These are phyloP conservation scores for Rhodotorula glutinis DNA, from an alignment of 1,284 basidiomycete genomes.

Conservation along the genomic window DNA sequence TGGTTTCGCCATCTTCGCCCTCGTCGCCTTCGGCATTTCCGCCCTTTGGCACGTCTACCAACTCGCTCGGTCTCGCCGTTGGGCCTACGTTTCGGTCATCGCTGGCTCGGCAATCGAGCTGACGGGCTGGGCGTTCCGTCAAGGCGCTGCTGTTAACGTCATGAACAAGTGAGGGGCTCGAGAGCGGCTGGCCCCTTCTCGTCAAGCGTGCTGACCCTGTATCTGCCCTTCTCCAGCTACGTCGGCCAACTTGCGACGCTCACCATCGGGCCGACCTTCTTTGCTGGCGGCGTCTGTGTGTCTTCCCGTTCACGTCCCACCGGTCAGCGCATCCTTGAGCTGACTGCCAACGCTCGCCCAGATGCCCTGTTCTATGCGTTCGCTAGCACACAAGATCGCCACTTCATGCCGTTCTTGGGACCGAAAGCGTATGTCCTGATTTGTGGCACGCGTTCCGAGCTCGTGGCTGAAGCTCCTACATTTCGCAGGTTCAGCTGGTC, in stretches of 20 bases:
- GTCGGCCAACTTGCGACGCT: conserved; percentile 9
- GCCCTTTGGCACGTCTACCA: conserved; percentile 5
- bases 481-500: not conserved
- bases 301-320: not conserved
- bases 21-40: conserved; percentile 6
- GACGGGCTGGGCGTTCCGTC: conserved; percentile 1
- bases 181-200: too few relatives aligned
- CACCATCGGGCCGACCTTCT: conserved; percentile 15
- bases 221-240: not conserved
- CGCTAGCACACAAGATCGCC: not conserved
- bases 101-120: not conserved
- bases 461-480: too few relatives aligned
- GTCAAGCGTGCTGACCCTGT: not conserved
- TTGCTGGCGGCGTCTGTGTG: conserved; percentile 13
- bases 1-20: conserved; percentile 3
- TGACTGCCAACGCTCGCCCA: not conserved
- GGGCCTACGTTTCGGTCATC: conserved; percentile 1
- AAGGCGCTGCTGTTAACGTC: not conserved
- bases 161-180: not conserved
- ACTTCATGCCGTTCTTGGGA: not conserved
- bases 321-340: not conserved
- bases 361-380: not conserved
- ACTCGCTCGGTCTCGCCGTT: not conserved
- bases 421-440: not conserved
- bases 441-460: too few relatives aligned